These are phyloP conservation scores for Metschnikowia lochheadii DNA, from an alignment of 805 yeast genomes.

Conservation along the genomic window DNA sequence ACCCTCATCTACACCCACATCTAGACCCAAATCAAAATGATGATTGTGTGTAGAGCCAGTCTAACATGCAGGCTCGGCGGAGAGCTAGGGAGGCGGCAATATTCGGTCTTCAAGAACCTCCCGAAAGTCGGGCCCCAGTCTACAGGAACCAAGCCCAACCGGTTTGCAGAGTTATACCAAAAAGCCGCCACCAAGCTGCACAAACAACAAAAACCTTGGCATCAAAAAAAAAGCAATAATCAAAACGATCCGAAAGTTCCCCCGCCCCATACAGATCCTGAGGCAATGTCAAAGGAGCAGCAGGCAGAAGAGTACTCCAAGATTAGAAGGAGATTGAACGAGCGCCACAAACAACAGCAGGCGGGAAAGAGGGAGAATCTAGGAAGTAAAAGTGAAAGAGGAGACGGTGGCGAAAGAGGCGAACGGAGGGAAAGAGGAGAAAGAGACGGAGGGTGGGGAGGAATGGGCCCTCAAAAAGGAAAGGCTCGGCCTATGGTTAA, in stretches of 20 bases:
- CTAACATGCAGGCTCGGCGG: neutral
- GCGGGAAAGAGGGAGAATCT: constrained; percentile 2
- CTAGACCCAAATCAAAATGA: neutral
- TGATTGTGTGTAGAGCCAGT: neutral
- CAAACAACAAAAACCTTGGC: constrained; percentile 2
- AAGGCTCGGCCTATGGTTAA: neutral
- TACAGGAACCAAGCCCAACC: constrained; percentile 20
- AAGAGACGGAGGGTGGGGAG: neutral
- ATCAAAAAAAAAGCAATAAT: neutral
- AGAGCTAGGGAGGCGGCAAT: neutral
- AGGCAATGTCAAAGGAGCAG: constrained; percentile 2
- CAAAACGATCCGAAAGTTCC: neutral
- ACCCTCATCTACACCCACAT: neutral
- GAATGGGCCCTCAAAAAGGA: neutral
- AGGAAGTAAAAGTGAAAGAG: neutral
- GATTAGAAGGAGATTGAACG: constrained; percentile 19
- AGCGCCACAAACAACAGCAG: constrained; percentile 15
- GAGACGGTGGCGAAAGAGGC: neutral
- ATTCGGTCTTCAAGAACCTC: constrained; percentile 21
- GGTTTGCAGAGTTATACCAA: constrained; percentile 31
- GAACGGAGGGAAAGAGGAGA: neutral
- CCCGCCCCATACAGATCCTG: neutral
- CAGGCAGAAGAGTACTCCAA: constrained; percentile 15
- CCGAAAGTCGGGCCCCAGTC: constrained; percentile 26
- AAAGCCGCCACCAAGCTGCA: constrained; percentile 2